phyloP scores from a whole-genome alignment of 176 grass and related monocot species.

The Ensete ventricosum region DNA sequence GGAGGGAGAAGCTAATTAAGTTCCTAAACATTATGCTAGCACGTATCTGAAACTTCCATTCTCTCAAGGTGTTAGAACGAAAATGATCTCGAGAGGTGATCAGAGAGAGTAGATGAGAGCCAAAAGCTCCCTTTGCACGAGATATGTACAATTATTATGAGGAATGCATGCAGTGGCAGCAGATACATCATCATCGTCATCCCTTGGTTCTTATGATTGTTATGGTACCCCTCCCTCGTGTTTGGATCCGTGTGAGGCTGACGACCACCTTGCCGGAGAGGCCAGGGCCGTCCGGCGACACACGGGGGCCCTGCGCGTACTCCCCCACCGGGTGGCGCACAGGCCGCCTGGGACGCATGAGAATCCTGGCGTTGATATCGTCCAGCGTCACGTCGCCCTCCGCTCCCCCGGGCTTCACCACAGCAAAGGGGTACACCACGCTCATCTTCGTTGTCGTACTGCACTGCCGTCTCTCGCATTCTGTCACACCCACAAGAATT shows the following conservation, averaged over 20 bases:
- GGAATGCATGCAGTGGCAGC: no score
- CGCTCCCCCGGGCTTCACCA: conserved; percentile 75
- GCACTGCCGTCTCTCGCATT: neutral
- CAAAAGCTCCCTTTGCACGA: no score
- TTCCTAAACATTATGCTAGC: no score
- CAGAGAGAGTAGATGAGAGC: no score
- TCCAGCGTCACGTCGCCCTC: conserved; percentile 82
- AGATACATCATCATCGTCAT: conserved; percentile 9
- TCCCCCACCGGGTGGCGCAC: conserved; percentile 93
- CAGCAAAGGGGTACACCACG: conserved; percentile 63
- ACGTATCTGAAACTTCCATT: no score
- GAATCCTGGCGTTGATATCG: conserved; percentile 80
- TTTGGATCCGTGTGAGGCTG: conserved; percentile 71
- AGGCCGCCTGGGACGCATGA: conserved; percentile 58
- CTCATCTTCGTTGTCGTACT: neutral
- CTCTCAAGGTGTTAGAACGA: no score
- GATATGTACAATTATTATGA: no score
- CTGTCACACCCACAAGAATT: neutral
- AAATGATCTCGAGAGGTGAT: no score
- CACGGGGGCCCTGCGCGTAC: conserved; percentile 59
- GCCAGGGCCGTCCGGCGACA: conserved; percentile 45
- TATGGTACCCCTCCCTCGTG: conserved; percentile 67
- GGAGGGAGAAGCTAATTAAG: no score
- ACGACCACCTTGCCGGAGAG: conserved; percentile 72
- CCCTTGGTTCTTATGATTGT: conserved; percentile 90